Conservation (phyloP, 306 rosid species). For the Neltuma alba region DNA sequence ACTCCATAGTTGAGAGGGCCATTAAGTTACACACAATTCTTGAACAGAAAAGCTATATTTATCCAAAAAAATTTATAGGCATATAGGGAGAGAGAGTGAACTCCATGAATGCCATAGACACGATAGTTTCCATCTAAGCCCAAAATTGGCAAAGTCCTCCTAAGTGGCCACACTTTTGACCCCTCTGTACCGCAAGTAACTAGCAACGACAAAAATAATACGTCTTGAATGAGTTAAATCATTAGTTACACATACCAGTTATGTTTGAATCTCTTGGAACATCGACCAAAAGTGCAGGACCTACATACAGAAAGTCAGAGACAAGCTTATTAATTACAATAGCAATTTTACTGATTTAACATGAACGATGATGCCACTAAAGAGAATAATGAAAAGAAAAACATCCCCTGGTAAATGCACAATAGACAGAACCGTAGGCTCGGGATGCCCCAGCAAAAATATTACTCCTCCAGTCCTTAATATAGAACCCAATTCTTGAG, state of each 20-base stretch:
- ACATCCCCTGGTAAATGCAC: no score
- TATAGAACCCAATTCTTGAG: no score
- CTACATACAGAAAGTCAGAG: conserved; percentile 40
- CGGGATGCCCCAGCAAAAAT: not conserved
- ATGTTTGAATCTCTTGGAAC: conserved; percentile 78
- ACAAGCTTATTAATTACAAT: conserved; percentile 14
- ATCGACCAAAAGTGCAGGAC: conserved; percentile 80
- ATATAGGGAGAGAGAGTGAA: not conserved
- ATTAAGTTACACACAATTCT: not conserved
- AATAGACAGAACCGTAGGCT: not conserved
- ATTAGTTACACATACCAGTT: conserved; percentile 60
- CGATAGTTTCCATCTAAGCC: not conserved
- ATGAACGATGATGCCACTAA: not conserved
- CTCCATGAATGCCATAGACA: conserved; percentile 1
- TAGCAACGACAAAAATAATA: not conserved
- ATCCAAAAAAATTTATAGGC: not conserved
- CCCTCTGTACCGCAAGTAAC: not conserved
- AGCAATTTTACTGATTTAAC: not conserved
- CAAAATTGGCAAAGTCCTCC: not conserved
- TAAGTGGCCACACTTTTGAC: not conserved
- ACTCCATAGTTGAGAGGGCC: conserved; percentile 13
- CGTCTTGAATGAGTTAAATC: not conserved
- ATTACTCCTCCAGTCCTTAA: no score
- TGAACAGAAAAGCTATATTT: not conserved
- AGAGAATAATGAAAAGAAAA: no score